Percentiles rank a stretch among this genome's conserved stretches.
These are phyloP conservation scores for Globisporangium barbulae DNA, from an alignment of 352 stramenopile species.

Conservation along the genomic window DNA sequence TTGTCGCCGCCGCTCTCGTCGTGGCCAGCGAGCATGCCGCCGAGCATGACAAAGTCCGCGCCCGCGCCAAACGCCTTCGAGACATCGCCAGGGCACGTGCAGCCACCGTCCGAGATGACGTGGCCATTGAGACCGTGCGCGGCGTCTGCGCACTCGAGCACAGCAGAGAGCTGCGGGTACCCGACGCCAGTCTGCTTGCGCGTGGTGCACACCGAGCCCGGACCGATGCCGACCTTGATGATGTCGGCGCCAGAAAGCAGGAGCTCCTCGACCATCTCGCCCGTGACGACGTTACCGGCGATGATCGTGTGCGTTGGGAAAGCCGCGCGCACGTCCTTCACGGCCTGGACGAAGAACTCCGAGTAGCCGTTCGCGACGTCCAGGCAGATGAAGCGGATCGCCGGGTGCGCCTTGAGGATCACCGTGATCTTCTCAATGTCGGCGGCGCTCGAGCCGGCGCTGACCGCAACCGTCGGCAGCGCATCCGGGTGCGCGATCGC, in stretches of 20 bases:
- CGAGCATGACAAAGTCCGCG: conserved; percentile 92
- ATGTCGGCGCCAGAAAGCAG: conserved; percentile 90
- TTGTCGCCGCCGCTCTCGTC: conserved; percentile 88
- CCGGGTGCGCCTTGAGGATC: conserved; percentile 54
- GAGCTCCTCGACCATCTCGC: conserved; percentile 92
- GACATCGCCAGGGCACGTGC: conserved; percentile 87
- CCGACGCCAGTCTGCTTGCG: conserved; percentile 92
- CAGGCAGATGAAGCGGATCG: conserved; percentile 85
- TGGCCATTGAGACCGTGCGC: conserved; percentile 87
- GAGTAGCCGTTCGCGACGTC: conserved; percentile 90
- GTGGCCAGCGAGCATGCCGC: conserved; percentile 90
- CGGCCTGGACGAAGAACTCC: conserved; percentile 83
- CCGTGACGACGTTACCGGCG: conserved; percentile 91
- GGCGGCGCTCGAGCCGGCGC: conserved; percentile 58
- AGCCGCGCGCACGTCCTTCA: conserved; percentile 47
- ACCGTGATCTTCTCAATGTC: conserved; percentile 72
- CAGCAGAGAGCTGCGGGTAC: conserved; percentile 88
- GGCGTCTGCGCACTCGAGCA: conserved; percentile 91
- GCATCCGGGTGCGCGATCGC: conserved; percentile 44
- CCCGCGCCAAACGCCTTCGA: conserved; percentile 90
- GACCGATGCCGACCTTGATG: conserved; percentile 93
- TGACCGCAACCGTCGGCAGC: conserved; percentile 75
- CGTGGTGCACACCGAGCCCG: conserved; percentile 90
- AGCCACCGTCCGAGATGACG: conserved; percentile 88
- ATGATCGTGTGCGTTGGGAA: conserved; percentile 88